These are phyloP conservation scores for Alternaria hordeiaustralica DNA, from an alignment of 2,329 filamentous ascomycete species.

Conservation along the genomic window DNA sequence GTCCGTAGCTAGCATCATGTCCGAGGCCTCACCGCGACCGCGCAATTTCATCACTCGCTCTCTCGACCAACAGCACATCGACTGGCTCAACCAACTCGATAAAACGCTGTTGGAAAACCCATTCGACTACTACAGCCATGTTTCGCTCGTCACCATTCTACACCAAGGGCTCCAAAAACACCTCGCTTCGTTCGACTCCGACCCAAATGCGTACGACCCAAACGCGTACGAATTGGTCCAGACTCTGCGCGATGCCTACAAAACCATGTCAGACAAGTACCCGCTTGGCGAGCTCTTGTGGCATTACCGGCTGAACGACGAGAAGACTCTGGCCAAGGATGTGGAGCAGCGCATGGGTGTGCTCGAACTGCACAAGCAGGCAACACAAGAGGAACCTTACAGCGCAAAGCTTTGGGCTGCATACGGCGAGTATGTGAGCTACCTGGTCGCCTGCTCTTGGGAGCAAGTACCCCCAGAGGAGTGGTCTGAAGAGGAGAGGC, in stretches of 20 bases:
- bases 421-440: conserved; percentile 80
- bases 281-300: conserved; percentile 79
- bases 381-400: conserved; percentile 73
- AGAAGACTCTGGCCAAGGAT: conserved; percentile 65
- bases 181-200: conserved; percentile 34
- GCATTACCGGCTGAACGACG: conserved; percentile 78
- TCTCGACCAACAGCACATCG: conserved; percentile 52
- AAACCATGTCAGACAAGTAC: conserved; percentile 67
- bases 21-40: conserved; percentile 53
- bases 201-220: conserved; percentile 52
- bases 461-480: conserved; percentile 54
- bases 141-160: conserved; percentile 55
- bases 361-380: conserved; percentile 74
- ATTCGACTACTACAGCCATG: conserved; percentile 58
- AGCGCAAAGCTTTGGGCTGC: conserved; percentile 77
- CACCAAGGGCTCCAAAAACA: conserved; percentile 57
- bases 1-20: conserved; percentile 57
- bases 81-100: conserved; percentile 54
- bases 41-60: conserved; percentile 52
- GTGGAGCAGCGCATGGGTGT: conserved; percentile 72
- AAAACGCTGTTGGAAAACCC: conserved; percentile 54
- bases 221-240: conserved; percentile 53
- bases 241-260: conserved; percentile 58
- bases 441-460: conserved; percentile 70
- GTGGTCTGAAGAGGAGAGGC: conserved; percentile 71